Evolutionary conservation across 2,329 filamentous ascomycete species (phyloP).

Genomic region (Annulohypoxylon truncatum): DNA sequence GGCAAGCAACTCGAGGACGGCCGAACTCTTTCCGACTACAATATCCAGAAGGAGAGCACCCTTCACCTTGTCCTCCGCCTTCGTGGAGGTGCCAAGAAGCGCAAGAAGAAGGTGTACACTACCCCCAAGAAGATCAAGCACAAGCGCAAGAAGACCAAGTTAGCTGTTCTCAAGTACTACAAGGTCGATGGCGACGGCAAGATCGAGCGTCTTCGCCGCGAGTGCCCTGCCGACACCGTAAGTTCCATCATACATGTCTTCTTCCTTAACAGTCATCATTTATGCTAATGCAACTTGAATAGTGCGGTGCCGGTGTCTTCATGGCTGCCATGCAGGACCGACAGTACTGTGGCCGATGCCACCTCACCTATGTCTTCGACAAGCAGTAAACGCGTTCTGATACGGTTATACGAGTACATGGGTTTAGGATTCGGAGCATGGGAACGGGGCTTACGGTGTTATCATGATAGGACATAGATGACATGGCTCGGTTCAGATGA

Average conservation of each 20-base stretch:
- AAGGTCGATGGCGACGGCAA: slow-evolving; percentile 99
- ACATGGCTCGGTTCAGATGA: slow-evolving; percentile 20
- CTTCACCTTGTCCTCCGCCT: slow-evolving; percentile 98
- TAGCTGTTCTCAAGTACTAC: slow-evolving; percentile 99
- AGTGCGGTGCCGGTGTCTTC: slow-evolving; percentile 99
- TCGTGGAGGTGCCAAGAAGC: slow-evolving; percentile 99
- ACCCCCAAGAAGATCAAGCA: slow-evolving; percentile 99
- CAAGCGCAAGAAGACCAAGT: slow-evolving; percentile 99
- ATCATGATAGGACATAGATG: slow-evolving; percentile 27
- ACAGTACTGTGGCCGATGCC: slow-evolving; percentile 90
- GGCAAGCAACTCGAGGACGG: slow-evolving; percentile 99
- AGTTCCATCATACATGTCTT: slow-evolving; percentile 53
- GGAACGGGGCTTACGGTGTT: slow-evolving; percentile 34
- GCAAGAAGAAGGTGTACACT: slow-evolving; percentile 99
- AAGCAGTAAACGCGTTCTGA: slow-evolving; percentile 56
- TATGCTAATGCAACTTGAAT: slow-evolving; percentile 51
- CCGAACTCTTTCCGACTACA: slow-evolving; percentile 99
- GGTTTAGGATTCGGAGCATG: slow-evolving; percentile 32
- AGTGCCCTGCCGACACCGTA: slow-evolving; percentile 93
- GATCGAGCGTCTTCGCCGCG: slow-evolving; percentile 98
- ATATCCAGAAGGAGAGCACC: slow-evolving; percentile 99
- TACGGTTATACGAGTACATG: slow-evolving; percentile 26
- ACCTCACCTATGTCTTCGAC: slow-evolving; percentile 79
- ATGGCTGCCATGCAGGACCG: slow-evolving; percentile 99
- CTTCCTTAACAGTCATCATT: not conserved